Conservation (phyloP, 2,329 filamentous ascomycete genomes). For the Penicillium sclerotiorum region DNA sequence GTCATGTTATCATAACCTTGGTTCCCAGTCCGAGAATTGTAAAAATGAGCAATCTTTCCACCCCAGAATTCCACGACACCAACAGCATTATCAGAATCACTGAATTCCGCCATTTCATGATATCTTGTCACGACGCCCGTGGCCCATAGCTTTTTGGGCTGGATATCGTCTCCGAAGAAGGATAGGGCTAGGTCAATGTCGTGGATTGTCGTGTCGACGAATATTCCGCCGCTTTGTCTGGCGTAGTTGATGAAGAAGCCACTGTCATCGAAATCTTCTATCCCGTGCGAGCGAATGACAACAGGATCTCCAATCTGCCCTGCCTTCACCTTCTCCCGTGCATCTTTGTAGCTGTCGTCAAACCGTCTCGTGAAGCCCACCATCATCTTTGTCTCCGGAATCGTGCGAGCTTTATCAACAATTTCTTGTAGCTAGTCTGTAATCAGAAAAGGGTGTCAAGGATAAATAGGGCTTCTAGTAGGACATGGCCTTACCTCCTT, state of each 20-base stretch:
- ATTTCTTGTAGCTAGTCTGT: not conserved
- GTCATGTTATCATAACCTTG: slow-evolving; percentile 49
- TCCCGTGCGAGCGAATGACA: slow-evolving; percentile 47
- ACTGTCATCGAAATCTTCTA: slow-evolving; percentile 42
- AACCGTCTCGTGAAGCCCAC: slow-evolving; percentile 50
- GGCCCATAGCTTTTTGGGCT: slow-evolving; percentile 41
- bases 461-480: too few relatives aligned
- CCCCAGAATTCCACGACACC: slow-evolving; percentile 50
- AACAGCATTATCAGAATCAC: slow-evolving; percentile 50
- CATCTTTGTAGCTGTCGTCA: slow-evolving; percentile 47
- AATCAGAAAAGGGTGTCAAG: not conserved
- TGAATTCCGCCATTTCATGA: slow-evolving; percentile 40
- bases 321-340: slow-evolving; percentile 35
- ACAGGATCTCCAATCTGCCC: slow-evolving; percentile 45
- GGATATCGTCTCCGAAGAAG: slow-evolving; percentile 41
- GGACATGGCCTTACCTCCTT: not conserved
- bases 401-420: not conserved
- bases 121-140: slow-evolving; percentile 39
- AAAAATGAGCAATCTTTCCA: slow-evolving; percentile 50
- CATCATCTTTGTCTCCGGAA: slow-evolving; percentile 37
- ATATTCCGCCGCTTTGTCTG: slow-evolving; percentile 46
- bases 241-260: slow-evolving; percentile 50
- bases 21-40: slow-evolving; percentile 46
- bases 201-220: slow-evolving; percentile 49
- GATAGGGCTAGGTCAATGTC: slow-evolving; percentile 50